Evolutionary conservation across 371 early-diverging fungal genomes (phyloP).

Genomic region (Actinomortierella wolfii): DNA sequence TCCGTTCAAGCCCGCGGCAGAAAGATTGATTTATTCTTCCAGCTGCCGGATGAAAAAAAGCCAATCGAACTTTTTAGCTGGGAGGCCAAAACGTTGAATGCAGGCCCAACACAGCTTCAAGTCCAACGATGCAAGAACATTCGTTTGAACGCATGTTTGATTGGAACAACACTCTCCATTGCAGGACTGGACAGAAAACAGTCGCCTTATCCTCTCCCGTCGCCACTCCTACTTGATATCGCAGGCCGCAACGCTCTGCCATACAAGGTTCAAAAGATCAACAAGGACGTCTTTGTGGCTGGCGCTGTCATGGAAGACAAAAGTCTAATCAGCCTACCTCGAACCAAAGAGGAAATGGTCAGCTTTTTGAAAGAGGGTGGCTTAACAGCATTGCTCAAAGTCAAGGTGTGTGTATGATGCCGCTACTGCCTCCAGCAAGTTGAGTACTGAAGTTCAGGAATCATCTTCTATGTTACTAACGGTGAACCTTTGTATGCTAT

Average conservation of each 20-base stretch:
- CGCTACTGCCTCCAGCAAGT: too few species aligned
- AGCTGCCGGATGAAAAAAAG: background rate
- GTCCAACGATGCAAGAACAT: constrained; percentile 1
- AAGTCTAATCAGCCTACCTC: background rate
- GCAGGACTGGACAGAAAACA: constrained; percentile 4
- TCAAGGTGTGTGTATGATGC: constrained; percentile 5
- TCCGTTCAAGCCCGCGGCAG: constrained; percentile 1
- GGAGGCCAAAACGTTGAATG: constrained; percentile 4
- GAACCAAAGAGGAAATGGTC: constrained; percentile 1
- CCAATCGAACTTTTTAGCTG: constrained; percentile 2
- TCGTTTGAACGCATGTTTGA: constrained; percentile 1
- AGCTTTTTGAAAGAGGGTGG: background rate
- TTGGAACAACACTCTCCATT: constrained; percentile 1
- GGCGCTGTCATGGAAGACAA: constrained; percentile 1
- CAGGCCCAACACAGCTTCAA: constrained; percentile 1
- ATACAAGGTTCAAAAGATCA: constrained; percentile 2
- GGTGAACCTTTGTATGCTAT: too few species aligned
- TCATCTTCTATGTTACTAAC: too few species aligned
- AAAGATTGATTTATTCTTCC: constrained; percentile 3
- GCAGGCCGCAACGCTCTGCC: constrained; percentile 1
- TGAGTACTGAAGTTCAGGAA: too few species aligned
- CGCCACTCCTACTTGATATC: constrained; percentile 3
- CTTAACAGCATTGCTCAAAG: constrained; percentile 1
- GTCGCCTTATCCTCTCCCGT: constrained; percentile 4
- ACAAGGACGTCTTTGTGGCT: constrained; percentile 2